Percentiles rank a stretch among this genome's conserved stretches.
These are phyloP conservation scores for Pisolithus tinctorius DNA, from an alignment of 768 basidiomycete genomes.

Conservation along the genomic window DNA sequence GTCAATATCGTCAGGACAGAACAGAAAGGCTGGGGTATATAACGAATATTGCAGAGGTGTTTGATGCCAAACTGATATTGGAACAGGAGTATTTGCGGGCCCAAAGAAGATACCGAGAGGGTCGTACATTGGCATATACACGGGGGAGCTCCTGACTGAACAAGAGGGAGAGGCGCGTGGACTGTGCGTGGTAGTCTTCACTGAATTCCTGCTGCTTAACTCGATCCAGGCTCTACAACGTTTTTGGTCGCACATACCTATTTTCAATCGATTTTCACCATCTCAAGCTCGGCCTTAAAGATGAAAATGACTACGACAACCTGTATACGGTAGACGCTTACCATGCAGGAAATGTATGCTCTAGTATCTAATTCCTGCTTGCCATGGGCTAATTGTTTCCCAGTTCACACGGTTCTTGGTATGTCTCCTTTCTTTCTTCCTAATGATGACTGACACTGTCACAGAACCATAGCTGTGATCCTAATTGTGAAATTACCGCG, in stretches of 20 bases:
- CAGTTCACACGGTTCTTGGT: slow-evolving; percentile 92
- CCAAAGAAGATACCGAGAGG: slow-evolving; percentile 57
- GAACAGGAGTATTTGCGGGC: slow-evolving; percentile 64
- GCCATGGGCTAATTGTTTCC: slow-evolving; percentile 1
- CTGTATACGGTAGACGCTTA: slow-evolving; percentile 43
- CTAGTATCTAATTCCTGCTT: not conserved
- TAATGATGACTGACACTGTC: not conserved
- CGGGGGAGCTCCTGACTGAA: slow-evolving; percentile 76
- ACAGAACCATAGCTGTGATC: slow-evolving; percentile 90
- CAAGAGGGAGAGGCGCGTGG: slow-evolving; percentile 63
- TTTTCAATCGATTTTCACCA: slow-evolving; percentile 79
- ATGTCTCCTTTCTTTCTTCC: slow-evolving; percentile 17
- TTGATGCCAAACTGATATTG: not conserved
- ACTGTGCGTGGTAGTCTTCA: slow-evolving; percentile 35
- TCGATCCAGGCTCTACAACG: slow-evolving; percentile 57
- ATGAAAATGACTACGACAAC: slow-evolving; percentile 20
- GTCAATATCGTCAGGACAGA: slow-evolving; percentile 65
- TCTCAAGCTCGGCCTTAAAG: slow-evolving; percentile 33
- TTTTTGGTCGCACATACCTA: slow-evolving; percentile 69
- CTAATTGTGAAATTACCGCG: slow-evolving; percentile 67
- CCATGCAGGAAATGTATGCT: not conserved
- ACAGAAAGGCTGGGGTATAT: slow-evolving; percentile 79
- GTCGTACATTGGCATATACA: slow-evolving; percentile 76
- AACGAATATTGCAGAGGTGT: slow-evolving; percentile 8
- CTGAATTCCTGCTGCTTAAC: not conserved